Evolutionary conservation across 2,329 filamentous ascomycete species (phyloP), one percentile per base, ranked within the genome.

Genomic region (Elsinoe batatas): DNA sequence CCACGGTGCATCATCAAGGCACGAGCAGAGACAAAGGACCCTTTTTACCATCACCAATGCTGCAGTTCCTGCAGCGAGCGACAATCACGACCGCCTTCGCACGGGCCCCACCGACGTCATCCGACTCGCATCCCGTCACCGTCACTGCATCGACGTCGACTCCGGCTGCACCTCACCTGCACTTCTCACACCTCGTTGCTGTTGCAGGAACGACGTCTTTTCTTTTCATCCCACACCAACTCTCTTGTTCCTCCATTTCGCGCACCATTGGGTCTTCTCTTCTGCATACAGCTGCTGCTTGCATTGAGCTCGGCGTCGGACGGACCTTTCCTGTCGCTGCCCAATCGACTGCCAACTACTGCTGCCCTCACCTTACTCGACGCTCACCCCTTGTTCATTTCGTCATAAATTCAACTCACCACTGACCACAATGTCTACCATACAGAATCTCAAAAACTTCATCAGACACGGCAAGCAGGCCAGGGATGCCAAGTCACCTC

Each of bases 381-480:
- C 15, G 26, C 40, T 17, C 8, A 36, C 47, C 47, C 47, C 35
- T 38, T 36, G n/a, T 11, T 51, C 33, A 37, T 51, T 51, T 38
- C 47, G 47, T 38, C 47, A 51, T 51, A 22, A 38, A 5, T 37
- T 43, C 17, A 26, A 33, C 38, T 13, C 8, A 43, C 17, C 2
- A 53, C 55, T 57, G 35, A 66, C 35, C 51, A 71, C 57, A 67
- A 84, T 84, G 81, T 82, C 79, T 65, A 81, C 81, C 46, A 95
- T 96, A 75, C 91, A 96, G 76, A 93, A 93, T 69, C 82, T 96
- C 65, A 96, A 97, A 75, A 96, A 96, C 74, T 94, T 97, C 74
- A 93, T 97, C 74, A 88, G 91, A 63, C 91, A 96, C 78, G 91
- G 91, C 73, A 96, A 96, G 77, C 90, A 95, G 78, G 91, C 90